These are phyloP conservation scores for Stemphylium lycopersici DNA, from an alignment of 2,329 filamentous ascomycete species.

Conservation along the genomic window DNA sequence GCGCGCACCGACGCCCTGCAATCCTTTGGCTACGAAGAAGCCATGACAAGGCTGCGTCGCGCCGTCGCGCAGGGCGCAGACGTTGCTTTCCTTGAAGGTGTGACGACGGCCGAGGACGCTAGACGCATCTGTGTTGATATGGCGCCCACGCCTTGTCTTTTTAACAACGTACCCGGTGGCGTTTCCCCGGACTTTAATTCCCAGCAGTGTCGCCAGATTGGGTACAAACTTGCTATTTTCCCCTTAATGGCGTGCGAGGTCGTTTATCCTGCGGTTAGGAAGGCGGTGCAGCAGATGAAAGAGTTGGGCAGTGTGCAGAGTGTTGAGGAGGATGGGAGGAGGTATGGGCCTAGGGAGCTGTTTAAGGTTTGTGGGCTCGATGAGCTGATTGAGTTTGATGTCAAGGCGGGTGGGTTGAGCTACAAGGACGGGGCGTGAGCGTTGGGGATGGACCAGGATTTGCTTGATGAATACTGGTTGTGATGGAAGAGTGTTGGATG, in stretches of 20 bases:
- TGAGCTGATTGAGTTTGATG: constrained; percentile 59
- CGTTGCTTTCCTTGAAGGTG: constrained; percentile 65
- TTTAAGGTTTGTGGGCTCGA: constrained; percentile 61
- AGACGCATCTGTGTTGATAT: constrained; percentile 55
- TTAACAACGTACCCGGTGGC: constrained; percentile 65
- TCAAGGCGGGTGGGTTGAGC: constrained; percentile 51
- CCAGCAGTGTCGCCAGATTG: constrained; percentile 60
- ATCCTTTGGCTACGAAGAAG: constrained; percentile 62
- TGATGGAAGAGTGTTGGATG: no score
- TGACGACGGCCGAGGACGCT: constrained; percentile 59
- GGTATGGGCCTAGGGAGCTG: constrained; percentile 55
- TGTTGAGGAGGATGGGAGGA: constrained; percentile 51
- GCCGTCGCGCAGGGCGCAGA: constrained; percentile 65
- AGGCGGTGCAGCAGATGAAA: constrained; percentile 38
- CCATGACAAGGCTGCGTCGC: constrained; percentile 56
- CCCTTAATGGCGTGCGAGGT: constrained; percentile 47
- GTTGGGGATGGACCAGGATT: background rate
- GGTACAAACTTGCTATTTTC: constrained; percentile 66
- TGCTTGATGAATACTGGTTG: no score
- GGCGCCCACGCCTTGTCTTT: constrained; percentile 58
- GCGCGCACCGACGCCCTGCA: constrained; percentile 68
- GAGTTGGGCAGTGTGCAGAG: constrained; percentile 32
- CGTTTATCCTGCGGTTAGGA: constrained; percentile 42
- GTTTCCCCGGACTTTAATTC: constrained; percentile 61
- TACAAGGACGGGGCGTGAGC: constrained; percentile 27